A percentile compares a stretch with the other conserved stretches of the same genome.
phyloP scores from a whole-genome alignment of 345 rosid species.

The Cardamine occulta region DNA sequence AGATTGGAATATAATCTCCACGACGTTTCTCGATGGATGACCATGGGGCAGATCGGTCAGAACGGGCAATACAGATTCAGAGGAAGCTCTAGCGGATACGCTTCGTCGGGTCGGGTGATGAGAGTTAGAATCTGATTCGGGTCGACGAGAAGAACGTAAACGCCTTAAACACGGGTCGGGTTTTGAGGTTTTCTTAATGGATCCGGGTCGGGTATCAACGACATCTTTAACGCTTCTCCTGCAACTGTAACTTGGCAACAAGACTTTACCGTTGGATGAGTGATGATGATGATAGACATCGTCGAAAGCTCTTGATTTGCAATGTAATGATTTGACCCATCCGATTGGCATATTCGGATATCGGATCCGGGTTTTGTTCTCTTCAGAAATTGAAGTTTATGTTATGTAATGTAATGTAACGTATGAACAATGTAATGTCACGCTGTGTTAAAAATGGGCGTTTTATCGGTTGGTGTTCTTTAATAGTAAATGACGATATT shows the following conservation, averaged over 20 bases:
- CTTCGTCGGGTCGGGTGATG: conserved; percentile 45
- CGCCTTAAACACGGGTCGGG: conserved; percentile 38
- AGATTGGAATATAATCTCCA: conserved; percentile 91
- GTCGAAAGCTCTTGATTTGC: conserved; percentile 91
- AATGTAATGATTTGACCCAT: conserved; percentile 90
- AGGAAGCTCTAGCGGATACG: conserved; percentile 40
- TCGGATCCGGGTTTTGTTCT: conserved; percentile 14
- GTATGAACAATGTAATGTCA: conserved; percentile 21
- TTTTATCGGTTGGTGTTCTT: conserved; percentile 44
- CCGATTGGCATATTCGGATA: conserved; percentile 67
- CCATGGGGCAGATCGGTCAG: conserved; percentile 82
- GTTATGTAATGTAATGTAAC: not conserved
- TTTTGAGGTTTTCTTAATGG: conserved; percentile 27
- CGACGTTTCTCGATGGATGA: conserved; percentile 92
- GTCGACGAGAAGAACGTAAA: conserved; percentile 29
- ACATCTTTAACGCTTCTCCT: conserved; percentile 70
- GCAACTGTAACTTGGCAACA: conserved; percentile 70
- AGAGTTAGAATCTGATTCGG: conserved; percentile 44
- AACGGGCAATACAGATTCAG: conserved; percentile 57
- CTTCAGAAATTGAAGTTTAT: not conserved
- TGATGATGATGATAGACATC: conserved; percentile 67
- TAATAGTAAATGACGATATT: not conserved
- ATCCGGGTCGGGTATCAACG: conserved; percentile 53
- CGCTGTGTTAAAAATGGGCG: conserved; percentile 34
- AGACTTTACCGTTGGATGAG: conserved; percentile 52